Evolutionary conservation across 225 moss, liverwort and hornwort genomes (phyloP).

Genomic region (Sphagnum contortum): DNA sequence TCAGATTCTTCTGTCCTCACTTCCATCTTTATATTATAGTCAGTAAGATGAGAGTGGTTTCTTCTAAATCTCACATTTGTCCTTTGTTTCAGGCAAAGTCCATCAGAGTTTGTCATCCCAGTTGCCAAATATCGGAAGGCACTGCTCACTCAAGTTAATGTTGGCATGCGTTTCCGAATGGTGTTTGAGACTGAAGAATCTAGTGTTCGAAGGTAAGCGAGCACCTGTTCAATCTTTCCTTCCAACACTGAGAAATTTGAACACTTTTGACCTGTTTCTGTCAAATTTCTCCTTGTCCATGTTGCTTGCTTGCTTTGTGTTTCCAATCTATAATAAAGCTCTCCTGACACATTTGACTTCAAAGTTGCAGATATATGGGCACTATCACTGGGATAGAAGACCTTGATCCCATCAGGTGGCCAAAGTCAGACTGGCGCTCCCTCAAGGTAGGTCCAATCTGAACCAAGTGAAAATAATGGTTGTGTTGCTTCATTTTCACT

Average conservation of each 20-base stretch:
- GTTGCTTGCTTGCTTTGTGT: not conserved
- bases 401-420: slow-evolving; percentile 82
- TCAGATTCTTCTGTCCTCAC: no score
- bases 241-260: no score
- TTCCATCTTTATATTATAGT: no score
- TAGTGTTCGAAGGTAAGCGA: slow-evolving; percentile 69
- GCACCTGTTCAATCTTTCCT: not conserved
- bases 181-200: slow-evolving; percentile 99
- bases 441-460: slow-evolving; percentile 48
- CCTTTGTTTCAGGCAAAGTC: slow-evolving; percentile 63
- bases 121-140: slow-evolving; percentile 87
- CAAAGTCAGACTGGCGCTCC: slow-evolving; percentile 91
- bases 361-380: slow-evolving; percentile 78
- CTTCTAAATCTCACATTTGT: no score
- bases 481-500: no score
- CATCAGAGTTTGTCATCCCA: slow-evolving; percentile 92
- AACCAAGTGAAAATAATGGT: no score
- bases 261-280: no score
- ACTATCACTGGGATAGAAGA: slow-evolving; percentile 92
- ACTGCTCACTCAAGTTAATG: slow-evolving; percentile 72
- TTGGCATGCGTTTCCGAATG: slow-evolving; percentile 99
- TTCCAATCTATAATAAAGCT: not conserved
- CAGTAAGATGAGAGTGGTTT: no score
- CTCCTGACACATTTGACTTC: slow-evolving; percentile 7
- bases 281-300: not conserved